Conservation (phyloP, 2,329 filamentous ascomycete genomes). For the Fusarium vanettenii region DNA sequence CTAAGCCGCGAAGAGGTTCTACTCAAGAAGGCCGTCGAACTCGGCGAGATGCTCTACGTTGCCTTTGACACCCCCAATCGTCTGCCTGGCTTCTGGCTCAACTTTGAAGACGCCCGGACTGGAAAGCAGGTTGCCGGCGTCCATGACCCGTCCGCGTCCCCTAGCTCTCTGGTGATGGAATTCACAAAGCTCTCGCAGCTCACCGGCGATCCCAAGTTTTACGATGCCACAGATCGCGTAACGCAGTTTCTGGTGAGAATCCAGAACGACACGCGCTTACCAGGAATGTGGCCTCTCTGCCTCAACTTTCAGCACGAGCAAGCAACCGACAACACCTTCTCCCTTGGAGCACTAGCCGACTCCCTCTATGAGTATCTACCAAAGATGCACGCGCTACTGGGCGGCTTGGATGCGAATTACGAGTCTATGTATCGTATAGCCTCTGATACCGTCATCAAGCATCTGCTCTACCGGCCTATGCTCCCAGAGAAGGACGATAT, state of each 20-base stretch:
- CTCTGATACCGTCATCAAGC: slow-evolving; percentile 68
- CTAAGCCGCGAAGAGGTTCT: slow-evolving; percentile 58
- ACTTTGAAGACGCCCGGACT: slow-evolving; percentile 56
- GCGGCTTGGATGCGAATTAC: slow-evolving; percentile 71
- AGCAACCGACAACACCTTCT: slow-evolving; percentile 58
- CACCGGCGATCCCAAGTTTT: slow-evolving; percentile 78
- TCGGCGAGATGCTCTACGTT: slow-evolving; percentile 66
- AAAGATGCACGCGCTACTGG: slow-evolving; percentile 74
- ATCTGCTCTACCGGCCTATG: slow-evolving; percentile 79
- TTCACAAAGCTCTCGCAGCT: slow-evolving; percentile 81
- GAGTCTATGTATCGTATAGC: slow-evolving; percentile 73
- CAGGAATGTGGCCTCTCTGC: slow-evolving; percentile 80
- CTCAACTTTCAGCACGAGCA: slow-evolving; percentile 70
- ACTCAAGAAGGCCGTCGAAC: slow-evolving; percentile 61
- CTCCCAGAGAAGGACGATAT: slow-evolving; percentile 70
- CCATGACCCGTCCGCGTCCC: slow-evolving; percentile 59
- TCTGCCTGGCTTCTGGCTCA: slow-evolving; percentile 60
- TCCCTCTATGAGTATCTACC: slow-evolving; percentile 72
- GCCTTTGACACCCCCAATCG: slow-evolving; percentile 67
- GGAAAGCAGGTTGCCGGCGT: slow-evolving; percentile 61
- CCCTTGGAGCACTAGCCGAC: slow-evolving; percentile 66
- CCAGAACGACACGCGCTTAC: slow-evolving; percentile 75
- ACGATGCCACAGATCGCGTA: slow-evolving; percentile 80
- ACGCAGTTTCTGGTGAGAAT: slow-evolving; percentile 74
- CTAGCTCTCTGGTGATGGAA: slow-evolving; percentile 77